phyloP scores from a whole-genome alignment of 257 asterid genomes.

The Leptodermis oblonga region DNA sequence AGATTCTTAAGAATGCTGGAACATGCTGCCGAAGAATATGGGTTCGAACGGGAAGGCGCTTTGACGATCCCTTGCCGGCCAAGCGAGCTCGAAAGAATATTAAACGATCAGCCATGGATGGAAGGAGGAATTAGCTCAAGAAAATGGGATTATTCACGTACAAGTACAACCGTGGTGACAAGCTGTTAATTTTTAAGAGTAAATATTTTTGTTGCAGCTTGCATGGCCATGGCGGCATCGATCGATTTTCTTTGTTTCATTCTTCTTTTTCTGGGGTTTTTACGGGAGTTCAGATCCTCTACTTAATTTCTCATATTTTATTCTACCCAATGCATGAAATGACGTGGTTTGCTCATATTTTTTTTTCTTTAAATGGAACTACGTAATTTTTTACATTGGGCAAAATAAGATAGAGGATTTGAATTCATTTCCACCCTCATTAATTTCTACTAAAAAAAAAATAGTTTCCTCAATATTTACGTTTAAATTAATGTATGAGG shows the following conservation, averaged over 20 bases:
- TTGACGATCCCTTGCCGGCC: constrained; percentile 40
- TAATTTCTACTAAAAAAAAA: no score
- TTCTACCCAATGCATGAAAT: no score
- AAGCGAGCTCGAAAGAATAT: constrained; percentile 28
- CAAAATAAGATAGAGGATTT: no score
- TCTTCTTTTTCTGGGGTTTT: no score
- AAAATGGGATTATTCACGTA: neutral
- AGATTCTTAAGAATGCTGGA: constrained; percentile 33
- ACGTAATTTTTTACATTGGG: no score
- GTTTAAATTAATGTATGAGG: no score
- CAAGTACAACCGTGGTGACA: constrained; percentile 15
- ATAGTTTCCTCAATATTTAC: no score
- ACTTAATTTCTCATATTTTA: no score
- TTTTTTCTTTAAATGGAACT: no score
- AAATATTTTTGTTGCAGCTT: neutral
- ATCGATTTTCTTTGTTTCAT: neutral
- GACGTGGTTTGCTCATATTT: no score
- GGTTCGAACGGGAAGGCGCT: constrained; percentile 37
- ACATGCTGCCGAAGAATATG: constrained; percentile 44
- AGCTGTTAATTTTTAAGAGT: constrained; percentile 1
- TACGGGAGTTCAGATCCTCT: no score
- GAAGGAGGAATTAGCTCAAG: constrained; percentile 8
- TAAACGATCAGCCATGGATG: constrained; percentile 19
- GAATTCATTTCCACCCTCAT: no score
- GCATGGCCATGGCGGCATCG: neutral